Conservation (phyloP, 2,329 filamentous ascomycete genomes). For the Pyricularia sp. region DNA sequence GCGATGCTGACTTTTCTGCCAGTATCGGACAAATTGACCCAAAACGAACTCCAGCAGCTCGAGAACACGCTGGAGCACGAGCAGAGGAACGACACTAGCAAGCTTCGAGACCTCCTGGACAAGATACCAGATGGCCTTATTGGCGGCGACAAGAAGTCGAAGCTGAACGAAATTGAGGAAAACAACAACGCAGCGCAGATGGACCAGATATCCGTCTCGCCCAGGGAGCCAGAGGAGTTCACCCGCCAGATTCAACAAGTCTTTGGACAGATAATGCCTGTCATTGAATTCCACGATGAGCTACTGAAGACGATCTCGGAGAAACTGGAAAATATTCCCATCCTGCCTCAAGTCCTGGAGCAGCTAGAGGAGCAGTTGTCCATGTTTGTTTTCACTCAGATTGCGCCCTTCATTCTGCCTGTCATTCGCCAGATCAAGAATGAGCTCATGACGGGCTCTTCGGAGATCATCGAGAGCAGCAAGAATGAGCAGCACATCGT, state of each 20-base stretch:
- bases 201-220: constrained; percentile 63
- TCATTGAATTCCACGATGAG: constrained; percentile 85
- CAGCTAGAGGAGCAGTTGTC: constrained; percentile 81
- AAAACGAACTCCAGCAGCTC: constrained; percentile 83
- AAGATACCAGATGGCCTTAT: constrained; percentile 77
- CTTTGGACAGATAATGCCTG: constrained; percentile 74
- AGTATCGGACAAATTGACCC: constrained; percentile 82
- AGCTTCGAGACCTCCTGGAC: constrained; percentile 70
- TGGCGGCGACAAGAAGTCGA: constrained; percentile 60
- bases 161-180: constrained; percentile 70
- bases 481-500: constrained; percentile 78
- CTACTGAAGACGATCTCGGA: constrained; percentile 70
- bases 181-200: constrained; percentile 69
- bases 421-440: constrained; percentile 80
- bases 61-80: constrained; percentile 69
- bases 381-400: constrained; percentile 81
- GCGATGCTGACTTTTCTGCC: neutral
- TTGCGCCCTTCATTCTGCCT: constrained; percentile 80
- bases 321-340: constrained; percentile 75
- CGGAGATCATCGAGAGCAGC: constrained; percentile 79
- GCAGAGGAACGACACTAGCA: constrained; percentile 55
- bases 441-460: constrained; percentile 77
- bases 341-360: constrained; percentile 77
- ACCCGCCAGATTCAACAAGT: constrained; percentile 66
- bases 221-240: constrained; percentile 75